A percentile compares a stretch with the other conserved stretches of the same genome.
Conservation (phyloP, 202 grass and related monocot species). For the Zoysia matrella region DNA sequence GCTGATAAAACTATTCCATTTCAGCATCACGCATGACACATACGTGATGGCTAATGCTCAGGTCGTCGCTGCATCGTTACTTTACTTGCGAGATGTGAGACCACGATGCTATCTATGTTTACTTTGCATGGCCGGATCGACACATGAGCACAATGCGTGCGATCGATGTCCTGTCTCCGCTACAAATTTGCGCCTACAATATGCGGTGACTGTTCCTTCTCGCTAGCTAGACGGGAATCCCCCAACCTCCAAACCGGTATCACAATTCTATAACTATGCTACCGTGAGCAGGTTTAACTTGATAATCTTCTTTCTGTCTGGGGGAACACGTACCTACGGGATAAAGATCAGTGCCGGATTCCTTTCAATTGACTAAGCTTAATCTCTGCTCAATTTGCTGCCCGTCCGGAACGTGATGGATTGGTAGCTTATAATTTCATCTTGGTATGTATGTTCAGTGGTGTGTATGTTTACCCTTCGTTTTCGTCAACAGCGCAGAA, state of each 20-base stretch:
- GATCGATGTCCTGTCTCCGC: background rate
- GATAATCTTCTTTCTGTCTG: too few species aligned
- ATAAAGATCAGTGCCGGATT: constrained; percentile 18
- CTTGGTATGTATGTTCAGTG: background rate
- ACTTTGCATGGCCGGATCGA: constrained; percentile 9
- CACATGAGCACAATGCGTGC: background rate
- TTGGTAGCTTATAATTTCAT: background rate
- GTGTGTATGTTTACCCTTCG: background rate
- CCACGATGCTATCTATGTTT: constrained; percentile 29
- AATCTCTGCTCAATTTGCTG: constrained; percentile 4
- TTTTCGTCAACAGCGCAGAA: constrained; percentile 43
- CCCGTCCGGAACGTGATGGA: background rate
- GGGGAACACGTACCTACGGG: background rate
- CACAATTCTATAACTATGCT: background rate
- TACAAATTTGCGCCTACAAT: constrained; percentile 46
- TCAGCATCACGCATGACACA: constrained; percentile 31
- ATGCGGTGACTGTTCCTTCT: constrained; percentile 5
- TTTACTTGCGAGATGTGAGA: constrained; percentile 38
- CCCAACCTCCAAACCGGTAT: constrained; percentile 32
- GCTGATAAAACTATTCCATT: background rate
- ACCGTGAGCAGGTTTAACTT: too few species aligned
- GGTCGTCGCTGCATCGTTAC: background rate
- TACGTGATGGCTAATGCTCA: constrained; percentile 3
- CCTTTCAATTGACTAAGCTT: background rate
- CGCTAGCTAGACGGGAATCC: constrained; percentile 37